Evolutionary conservation across 495 filamentous ascomycete genomes (phyloP).

Genomic region (Aspergillus conjunctus): DNA sequence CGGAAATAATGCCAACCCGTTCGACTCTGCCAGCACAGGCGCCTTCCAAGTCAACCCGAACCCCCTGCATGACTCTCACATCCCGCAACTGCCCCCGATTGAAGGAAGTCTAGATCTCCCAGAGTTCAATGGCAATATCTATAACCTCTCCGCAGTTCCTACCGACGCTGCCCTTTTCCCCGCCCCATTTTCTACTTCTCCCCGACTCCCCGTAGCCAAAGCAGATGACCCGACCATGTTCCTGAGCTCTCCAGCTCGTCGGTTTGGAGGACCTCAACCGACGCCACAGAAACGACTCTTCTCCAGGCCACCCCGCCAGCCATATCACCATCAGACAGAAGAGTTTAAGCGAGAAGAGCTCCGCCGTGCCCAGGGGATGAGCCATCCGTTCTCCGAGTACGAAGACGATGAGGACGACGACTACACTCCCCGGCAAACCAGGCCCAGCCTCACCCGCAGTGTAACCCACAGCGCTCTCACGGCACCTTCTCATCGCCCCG

Average conservation of each 20-base stretch:
- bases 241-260: slow-evolving; percentile 54
- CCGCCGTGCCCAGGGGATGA: slow-evolving; percentile 36
- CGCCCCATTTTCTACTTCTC: slow-evolving; percentile 51
- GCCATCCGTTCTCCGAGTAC: slow-evolving; percentile 26
- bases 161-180: slow-evolving; percentile 48
- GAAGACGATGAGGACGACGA: slow-evolving; percentile 46
- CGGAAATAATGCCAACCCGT: slow-evolving; percentile 14
- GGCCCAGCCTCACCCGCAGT: slow-evolving; percentile 63
- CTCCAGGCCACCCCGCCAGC: slow-evolving; percentile 45
- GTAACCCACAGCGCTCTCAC: slow-evolving; percentile 47
- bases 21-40: slow-evolving; percentile 16
- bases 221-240: slow-evolving; percentile 59
- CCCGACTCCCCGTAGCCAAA: slow-evolving; percentile 41
- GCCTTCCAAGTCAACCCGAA: slow-evolving; percentile 20
- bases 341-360: slow-evolving; percentile 59
- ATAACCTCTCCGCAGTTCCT: slow-evolving; percentile 37
- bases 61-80: slow-evolving; percentile 25
- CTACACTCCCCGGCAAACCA: slow-evolving; percentile 44
- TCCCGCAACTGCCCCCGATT: slow-evolving; percentile 46
- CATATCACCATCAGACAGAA: slow-evolving; percentile 61
- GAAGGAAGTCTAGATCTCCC: slow-evolving; percentile 44
- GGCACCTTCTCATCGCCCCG: slow-evolving; percentile 32
- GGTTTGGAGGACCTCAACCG: slow-evolving; percentile 48
- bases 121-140: slow-evolving; percentile 36
- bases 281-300: slow-evolving; percentile 37